These are phyloP conservation scores for Fusarium vanettenii DNA, from an alignment of 2,329 filamentous ascomycete genomes.

Conservation along the genomic window DNA sequence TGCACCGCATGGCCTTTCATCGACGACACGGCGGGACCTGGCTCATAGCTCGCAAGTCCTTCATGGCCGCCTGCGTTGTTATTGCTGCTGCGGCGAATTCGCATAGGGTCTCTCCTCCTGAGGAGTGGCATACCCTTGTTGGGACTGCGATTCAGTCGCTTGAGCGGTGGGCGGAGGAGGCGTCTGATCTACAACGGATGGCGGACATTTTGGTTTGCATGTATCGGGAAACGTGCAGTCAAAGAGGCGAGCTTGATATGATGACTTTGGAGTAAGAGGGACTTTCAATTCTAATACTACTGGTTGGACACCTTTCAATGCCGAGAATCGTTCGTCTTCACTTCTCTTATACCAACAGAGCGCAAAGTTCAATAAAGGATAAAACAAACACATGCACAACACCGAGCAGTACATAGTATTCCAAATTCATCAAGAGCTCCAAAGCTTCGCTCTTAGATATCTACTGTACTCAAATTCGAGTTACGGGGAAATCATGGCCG, in stretches of 20 bases:
- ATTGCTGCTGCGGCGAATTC: background rate
- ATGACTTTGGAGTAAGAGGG: background rate
- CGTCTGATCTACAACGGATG: background rate
- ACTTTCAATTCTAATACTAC: background rate
- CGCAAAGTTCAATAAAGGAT: too few relatives aligned
- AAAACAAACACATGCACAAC: too few relatives aligned
- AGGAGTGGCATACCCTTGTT: background rate
- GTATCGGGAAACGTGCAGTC: background rate
- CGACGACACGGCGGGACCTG: background rate
- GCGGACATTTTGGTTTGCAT: background rate
- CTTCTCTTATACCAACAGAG: too few relatives aligned
- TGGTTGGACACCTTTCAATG: background rate
- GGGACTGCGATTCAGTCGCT: background rate
- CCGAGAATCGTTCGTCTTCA: too few relatives aligned
- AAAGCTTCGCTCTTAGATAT: background rate
- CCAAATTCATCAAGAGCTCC: too few relatives aligned
- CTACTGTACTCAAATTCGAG: background rate
- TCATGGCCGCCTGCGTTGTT: background rate
- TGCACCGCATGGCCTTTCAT: background rate
- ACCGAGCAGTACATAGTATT: too few relatives aligned
- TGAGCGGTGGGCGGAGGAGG: background rate
- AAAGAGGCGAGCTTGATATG: background rate
- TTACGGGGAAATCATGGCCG: slow-evolving; percentile 8
- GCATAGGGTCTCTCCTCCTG: background rate
- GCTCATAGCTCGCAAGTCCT: background rate